These are phyloP conservation scores for Aureobasidium lini DNA, from an alignment of 2,329 filamentous ascomycete species.

Conservation along the genomic window DNA sequence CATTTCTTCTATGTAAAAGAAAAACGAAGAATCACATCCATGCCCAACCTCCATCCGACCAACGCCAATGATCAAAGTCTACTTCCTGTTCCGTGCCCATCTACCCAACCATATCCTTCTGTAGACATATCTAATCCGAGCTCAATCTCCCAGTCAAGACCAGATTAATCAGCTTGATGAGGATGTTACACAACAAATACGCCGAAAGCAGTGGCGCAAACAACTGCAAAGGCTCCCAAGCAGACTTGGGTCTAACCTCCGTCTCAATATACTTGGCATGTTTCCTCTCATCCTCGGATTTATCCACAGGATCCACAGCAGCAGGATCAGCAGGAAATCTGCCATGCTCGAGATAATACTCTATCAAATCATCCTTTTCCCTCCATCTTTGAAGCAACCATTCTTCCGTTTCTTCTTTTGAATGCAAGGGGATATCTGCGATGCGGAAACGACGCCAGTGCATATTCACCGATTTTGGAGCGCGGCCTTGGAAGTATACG, in stretches of 20 bases:
- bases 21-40: too few species aligned
- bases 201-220: slow-evolving; percentile 33
- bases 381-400: slow-evolving; percentile 84
- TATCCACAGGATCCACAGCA: slow-evolving; percentile 20
- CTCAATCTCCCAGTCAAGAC: slow-evolving; percentile 14
- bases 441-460: slow-evolving; percentile 86
- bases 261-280: slow-evolving; percentile 41
- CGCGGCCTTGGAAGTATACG: slow-evolving; percentile 80
- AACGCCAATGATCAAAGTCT: too few species aligned
- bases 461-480: slow-evolving; percentile 91
- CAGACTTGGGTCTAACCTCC: slow-evolving; percentile 33
- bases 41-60: too few species aligned
- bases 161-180: slow-evolving; percentile 26
- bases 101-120: neutral
- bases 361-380: slow-evolving; percentile 83
- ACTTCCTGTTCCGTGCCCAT: neutral
- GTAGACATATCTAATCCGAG: neutral
- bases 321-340: slow-evolving; percentile 67
- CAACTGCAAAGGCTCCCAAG: slow-evolving; percentile 37
- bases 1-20: too few species aligned
- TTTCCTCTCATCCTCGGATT: slow-evolving; percentile 19
- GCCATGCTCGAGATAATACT: slow-evolving; percentile 64
- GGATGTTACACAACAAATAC: slow-evolving; percentile 28
- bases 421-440: slow-evolving; percentile 69
- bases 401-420: slow-evolving; percentile 62